Evolutionary conservation across 805 yeast genomes (phyloP).

Genomic region (Danielia oregonensis): DNA sequence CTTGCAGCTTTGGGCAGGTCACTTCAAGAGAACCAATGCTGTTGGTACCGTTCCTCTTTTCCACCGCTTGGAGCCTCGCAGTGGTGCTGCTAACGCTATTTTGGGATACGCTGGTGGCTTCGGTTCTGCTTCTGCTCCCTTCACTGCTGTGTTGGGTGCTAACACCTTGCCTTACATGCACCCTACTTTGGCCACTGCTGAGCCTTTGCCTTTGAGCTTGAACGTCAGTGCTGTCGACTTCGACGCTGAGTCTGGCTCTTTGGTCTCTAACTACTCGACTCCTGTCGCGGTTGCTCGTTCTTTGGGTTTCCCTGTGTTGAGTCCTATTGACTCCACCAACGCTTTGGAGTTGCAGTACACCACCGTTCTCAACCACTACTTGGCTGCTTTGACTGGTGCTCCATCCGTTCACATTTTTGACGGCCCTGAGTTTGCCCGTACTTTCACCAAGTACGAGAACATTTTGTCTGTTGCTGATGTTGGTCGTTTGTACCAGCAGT

Average conservation of each 20-base stretch:
- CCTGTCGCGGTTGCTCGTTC: conserved; percentile 60
- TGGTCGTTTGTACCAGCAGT: conserved; percentile 33
- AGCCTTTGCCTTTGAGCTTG: conserved; percentile 57
- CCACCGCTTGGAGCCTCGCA: conserved; percentile 63
- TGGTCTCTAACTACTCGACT: conserved; percentile 61
- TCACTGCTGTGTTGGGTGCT: conserved; percentile 57
- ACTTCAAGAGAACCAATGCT: conserved; percentile 47
- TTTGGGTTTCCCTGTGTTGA: conserved; percentile 63
- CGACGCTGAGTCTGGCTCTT: conserved; percentile 46
- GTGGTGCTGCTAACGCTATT: conserved; percentile 79
- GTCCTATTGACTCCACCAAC: conserved; percentile 49
- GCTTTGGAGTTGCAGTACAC: conserved; percentile 63
- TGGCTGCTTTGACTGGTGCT: conserved; percentile 45
- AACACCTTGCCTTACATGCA: conserved; percentile 67
- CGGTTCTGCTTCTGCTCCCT: conserved; percentile 21
- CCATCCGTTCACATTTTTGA: conserved; percentile 77
- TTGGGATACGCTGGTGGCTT: conserved; percentile 53
- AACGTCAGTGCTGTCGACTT: conserved; percentile 77
- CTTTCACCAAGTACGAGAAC: conserved; percentile 44
- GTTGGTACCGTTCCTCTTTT: conserved; percentile 58
- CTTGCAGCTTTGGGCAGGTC: conserved; percentile 55
- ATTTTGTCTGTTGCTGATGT: conserved; percentile 43
- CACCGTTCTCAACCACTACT: conserved; percentile 58
- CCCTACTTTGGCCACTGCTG: conserved; percentile 43
- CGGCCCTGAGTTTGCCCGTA: conserved; percentile 63